Evolutionary conservation across 2,329 filamentous ascomycete species (phyloP), one percentile per base, ranked within the genome.

Genomic region (Cordyceps javanica): DNA sequence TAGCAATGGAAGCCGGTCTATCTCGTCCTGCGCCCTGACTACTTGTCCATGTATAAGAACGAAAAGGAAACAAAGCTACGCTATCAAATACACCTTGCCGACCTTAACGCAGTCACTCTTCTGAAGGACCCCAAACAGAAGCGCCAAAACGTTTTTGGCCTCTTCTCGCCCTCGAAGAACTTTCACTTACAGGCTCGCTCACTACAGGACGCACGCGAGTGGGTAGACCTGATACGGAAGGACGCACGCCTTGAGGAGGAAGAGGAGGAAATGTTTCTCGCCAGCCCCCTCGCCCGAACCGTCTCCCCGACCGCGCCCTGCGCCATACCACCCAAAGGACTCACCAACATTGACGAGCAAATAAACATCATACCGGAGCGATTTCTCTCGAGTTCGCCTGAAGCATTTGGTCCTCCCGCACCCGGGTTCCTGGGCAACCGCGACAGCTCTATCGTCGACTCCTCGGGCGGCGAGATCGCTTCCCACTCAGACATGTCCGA

Each of bases 41-140:
- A 90, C 21, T 82, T 99, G 34, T 97, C 90, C 53, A 87, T 97
- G 61, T 99, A 99, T 81, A 95, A 93, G 73, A 89, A 93, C 69
- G 85, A 90, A 65, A 89, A 92, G 65, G 92, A 97, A 74, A 89
- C 88, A 65, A 92, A 92, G 70, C 82, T 99, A 44, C 88, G 90
- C 54, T 88, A 95, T 67, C 92, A 96, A 69, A 85, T 99, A 67
- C 86, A 87, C 67, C 82, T 97, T 39, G 88, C 90, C 44, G 94
- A 99, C 60, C 82, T 97, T 59, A 97, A 92, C 3, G 92, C 94
- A 8, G 90, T 96, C 45, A 90, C 92, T 2, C 84, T 90, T 59
- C 86, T 97, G 62, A 92, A 90, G 67, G 91, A 96, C 65, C 88
- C 90, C 9, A 96, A 96, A 72, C 86, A 91, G 60, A 92, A 89